Evolutionary conservation across 306 rosid genomes (phyloP).

Genomic region (Senna tora): DNA sequence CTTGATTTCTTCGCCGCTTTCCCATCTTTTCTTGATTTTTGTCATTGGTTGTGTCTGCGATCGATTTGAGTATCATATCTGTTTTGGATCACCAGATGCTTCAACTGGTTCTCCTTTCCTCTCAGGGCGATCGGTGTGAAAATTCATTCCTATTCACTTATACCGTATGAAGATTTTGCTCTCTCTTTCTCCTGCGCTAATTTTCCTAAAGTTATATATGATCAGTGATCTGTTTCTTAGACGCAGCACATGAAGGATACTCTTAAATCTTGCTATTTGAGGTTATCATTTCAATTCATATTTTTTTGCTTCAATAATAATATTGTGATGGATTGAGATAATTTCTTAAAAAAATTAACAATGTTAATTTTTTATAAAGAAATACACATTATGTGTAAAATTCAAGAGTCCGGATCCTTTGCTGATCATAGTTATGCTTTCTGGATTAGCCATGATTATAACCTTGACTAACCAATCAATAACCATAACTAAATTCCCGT

Average conservation of each 20-base stretch:
- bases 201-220: slow-evolving; percentile 31
- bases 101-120: neutral
- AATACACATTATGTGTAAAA: no score
- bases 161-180: neutral
- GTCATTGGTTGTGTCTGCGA: neutral
- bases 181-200: neutral
- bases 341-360: no score
- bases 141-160: neutral
- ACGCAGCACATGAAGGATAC: slow-evolving; percentile 16
- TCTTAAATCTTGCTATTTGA: slow-evolving; percentile 4
- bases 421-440: no score
- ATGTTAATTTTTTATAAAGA: no score
- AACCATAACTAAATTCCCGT: no score
- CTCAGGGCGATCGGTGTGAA: neutral
- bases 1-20: slow-evolving; percentile 21
- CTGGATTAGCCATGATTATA: no score
- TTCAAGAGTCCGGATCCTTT: no score
- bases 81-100: neutral
- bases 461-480: no score
- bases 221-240: slow-evolving; percentile 13
- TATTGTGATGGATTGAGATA: no score
- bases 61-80: slow-evolving; percentile 9
- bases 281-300: no score
- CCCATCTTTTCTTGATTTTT: slow-evolving; percentile 2
- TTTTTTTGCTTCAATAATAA: no score